These are phyloP conservation scores for Colletotrichum gigasporum DNA, from an alignment of 2,329 filamentous ascomycete species.

Conservation along the genomic window DNA sequence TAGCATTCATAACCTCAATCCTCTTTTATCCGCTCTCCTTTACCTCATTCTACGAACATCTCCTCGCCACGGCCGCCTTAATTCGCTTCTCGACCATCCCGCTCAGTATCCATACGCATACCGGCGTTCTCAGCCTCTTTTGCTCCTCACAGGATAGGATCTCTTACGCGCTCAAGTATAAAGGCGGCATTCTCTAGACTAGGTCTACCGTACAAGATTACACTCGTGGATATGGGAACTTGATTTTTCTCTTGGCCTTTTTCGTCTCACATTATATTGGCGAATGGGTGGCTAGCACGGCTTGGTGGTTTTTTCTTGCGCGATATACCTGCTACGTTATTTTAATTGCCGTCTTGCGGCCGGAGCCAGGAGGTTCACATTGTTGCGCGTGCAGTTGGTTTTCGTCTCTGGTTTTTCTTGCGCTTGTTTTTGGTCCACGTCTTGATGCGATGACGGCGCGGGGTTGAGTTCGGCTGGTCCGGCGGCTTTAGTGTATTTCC, in stretches of 20 bases:
- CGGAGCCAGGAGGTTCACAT: constrained; percentile 5
- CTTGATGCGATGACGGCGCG: constrained; percentile 22
- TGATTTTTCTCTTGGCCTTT: constrained; percentile 11
- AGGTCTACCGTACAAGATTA: constrained; percentile 17
- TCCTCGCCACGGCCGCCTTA: constrained; percentile 23
- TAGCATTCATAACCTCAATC: constrained; percentile 7
- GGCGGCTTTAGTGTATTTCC: constrained; percentile 30
- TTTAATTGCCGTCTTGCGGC: constrained; percentile 21
- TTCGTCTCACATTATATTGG: not conserved
- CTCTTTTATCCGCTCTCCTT: not conserved
- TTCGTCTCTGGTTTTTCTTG: not conserved
- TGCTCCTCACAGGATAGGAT: not conserved
- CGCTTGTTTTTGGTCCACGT: constrained; percentile 11
- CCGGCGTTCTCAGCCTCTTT: constrained; percentile 17
- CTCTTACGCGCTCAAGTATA: not conserved
- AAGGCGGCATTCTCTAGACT: constrained; percentile 20
- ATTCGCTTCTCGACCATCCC: constrained; percentile 29
- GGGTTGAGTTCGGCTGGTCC: constrained; percentile 38
- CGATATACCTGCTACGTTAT: constrained; percentile 29
- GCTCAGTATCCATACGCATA: constrained; percentile 16
- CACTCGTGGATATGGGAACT: constrained; percentile 26
- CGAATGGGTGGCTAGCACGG: constrained; percentile 8
- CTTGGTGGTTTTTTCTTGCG: constrained; percentile 14
- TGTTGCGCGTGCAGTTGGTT: not conserved
- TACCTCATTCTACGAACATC: not conserved